Conservation (phyloP, 352 stramenopile genomes). For the Pythium rishiriense region DNA sequence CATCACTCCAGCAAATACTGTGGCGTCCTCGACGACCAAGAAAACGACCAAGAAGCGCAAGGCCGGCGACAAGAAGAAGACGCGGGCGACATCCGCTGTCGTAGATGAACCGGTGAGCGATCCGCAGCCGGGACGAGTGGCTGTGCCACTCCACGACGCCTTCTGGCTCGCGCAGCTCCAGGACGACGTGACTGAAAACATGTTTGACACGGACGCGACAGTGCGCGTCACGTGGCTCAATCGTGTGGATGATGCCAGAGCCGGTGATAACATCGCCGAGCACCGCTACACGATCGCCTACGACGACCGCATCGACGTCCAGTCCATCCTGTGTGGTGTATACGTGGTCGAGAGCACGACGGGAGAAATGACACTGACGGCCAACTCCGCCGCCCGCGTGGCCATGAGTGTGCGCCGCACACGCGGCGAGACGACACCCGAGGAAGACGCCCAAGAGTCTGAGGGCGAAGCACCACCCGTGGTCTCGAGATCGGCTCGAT, state of each 20-base stretch:
- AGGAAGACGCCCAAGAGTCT: constrained; percentile 21
- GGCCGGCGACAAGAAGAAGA: constrained; percentile 4
- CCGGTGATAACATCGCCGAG: neutral
- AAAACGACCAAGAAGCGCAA: constrained; percentile 11
- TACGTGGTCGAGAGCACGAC: constrained; percentile 32
- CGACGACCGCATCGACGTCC: constrained; percentile 61
- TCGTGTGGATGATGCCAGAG: constrained; percentile 9
- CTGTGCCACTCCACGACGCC: constrained; percentile 6
- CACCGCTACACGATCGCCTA: constrained; percentile 45
- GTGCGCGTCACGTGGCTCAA: constrained; percentile 72
- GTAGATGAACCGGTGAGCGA: neutral
- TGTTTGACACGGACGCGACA: constrained; percentile 44
- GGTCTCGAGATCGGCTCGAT: constrained; percentile 12
- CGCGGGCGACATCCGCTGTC: neutral
- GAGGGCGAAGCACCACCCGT: constrained; percentile 55
- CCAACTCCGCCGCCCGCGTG: constrained; percentile 52
- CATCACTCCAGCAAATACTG: too few relatives aligned
- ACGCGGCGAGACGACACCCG: constrained; percentile 31
- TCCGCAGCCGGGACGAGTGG: neutral
- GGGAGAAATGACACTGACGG: constrained; percentile 45
- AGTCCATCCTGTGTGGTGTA: constrained; percentile 68
- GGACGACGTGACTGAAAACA: constrained; percentile 72
- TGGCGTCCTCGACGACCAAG: neutral
- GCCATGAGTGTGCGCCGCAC: constrained; percentile 40
- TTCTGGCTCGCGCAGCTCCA: constrained; percentile 75